Percentiles rank a stretch among this genome's conserved stretches.
Conservation (phyloP, 2,329 filamentous ascomycete species). For the Beauveria scarabaeidicola region DNA sequence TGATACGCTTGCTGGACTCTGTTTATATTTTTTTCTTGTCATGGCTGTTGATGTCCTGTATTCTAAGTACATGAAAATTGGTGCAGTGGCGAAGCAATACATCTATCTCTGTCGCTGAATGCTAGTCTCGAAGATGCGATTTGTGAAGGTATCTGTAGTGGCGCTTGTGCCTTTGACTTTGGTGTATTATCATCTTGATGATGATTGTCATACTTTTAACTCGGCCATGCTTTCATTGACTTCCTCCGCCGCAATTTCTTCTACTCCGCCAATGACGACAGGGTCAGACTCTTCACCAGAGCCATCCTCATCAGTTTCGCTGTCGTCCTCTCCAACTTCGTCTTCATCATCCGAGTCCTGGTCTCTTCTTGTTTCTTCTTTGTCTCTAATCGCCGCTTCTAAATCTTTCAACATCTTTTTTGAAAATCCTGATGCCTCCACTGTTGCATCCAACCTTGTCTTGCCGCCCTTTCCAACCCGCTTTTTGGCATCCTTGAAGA, state of each 20-base stretch:
- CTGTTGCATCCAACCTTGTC: conserved; percentile 72
- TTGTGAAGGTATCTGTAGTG: not conserved
- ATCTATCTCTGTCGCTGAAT: conserved; percentile 3
- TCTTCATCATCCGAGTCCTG: conserved; percentile 23
- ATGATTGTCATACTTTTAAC: conserved; percentile 17
- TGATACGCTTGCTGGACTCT: conserved; percentile 25
- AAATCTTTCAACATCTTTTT: conserved; percentile 95
- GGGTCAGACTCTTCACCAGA: conserved; percentile 16
- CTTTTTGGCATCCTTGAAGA: conserved; percentile 77
- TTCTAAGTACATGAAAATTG: conserved; percentile 23
- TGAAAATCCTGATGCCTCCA: conserved; percentile 89
- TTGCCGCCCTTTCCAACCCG: conserved; percentile 55
- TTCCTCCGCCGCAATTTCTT: conserved; percentile 1
- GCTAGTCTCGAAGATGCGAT: not conserved
- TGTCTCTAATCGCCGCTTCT: conserved; percentile 80
- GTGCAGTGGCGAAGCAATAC: conserved; percentile 3
- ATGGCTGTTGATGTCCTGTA: conserved; percentile 26
- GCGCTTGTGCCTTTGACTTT: not conserved
- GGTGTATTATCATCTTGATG: not conserved
- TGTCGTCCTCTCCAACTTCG: conserved; percentile 19
- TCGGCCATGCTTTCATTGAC: conserved; percentile 23
- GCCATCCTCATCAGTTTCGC: conserved; percentile 17
- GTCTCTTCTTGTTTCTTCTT: conserved; percentile 43
- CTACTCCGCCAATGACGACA: conserved; percentile 18
- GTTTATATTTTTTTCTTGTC: conserved; percentile 19